A percentile compares a stretch with the other conserved stretches of the same genome.
phyloP scores from a whole-genome alignment of 2,329 filamentous ascomycete genomes.

The Pseudogymnoascus sp. region DNA sequence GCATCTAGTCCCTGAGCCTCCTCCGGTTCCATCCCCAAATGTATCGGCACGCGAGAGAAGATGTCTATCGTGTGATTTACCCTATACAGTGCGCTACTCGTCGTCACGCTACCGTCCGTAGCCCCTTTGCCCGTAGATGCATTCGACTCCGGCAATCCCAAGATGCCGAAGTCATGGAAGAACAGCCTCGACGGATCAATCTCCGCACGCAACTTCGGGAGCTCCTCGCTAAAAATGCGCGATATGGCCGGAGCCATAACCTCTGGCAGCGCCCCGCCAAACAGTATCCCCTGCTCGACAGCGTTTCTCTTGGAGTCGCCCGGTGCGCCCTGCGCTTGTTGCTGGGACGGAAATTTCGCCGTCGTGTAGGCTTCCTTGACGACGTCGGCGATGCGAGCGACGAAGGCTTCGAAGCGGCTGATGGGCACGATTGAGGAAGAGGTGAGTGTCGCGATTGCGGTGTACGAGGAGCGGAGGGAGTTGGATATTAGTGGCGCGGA shows the following conservation, averaged over 20 bases:
- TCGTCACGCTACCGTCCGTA: not conserved
- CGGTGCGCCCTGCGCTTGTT: not conserved
- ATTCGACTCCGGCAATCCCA: slow-evolving; percentile 26
- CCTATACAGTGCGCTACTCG: not conserved
- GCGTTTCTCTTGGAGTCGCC: slow-evolving; percentile 22
- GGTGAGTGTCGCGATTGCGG: slow-evolving; percentile 26
- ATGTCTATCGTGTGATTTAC: not conserved
- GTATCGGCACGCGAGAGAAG: not conserved
- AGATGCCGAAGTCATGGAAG: slow-evolving; percentile 27
- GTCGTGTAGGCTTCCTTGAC: slow-evolving; percentile 23
- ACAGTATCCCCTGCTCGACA: slow-evolving; percentile 26
- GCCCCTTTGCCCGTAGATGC: not conserved
- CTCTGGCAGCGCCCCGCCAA: slow-evolving; percentile 25
- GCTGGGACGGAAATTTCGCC: slow-evolving; percentile 14
- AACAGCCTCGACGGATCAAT: slow-evolving; percentile 27
- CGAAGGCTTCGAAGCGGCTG: slow-evolving; percentile 25
- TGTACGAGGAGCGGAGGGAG: slow-evolving; percentile 23
- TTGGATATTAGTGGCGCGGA: slow-evolving; percentile 15
- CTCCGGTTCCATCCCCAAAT: not conserved
- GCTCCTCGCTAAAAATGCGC: slow-evolving; percentile 22
- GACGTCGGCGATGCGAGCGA: slow-evolving; percentile 20
- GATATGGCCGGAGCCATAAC: slow-evolving; percentile 26
- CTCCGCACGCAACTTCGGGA: slow-evolving; percentile 22
- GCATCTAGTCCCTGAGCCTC: not conserved
- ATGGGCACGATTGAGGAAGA: slow-evolving; percentile 22